A percentile compares a stretch with the other conserved stretches of the same genome.
phyloP scores from a whole-genome alignment of 306 rosid genomes.

The Cyamopsis tetragonoloba region DNA sequence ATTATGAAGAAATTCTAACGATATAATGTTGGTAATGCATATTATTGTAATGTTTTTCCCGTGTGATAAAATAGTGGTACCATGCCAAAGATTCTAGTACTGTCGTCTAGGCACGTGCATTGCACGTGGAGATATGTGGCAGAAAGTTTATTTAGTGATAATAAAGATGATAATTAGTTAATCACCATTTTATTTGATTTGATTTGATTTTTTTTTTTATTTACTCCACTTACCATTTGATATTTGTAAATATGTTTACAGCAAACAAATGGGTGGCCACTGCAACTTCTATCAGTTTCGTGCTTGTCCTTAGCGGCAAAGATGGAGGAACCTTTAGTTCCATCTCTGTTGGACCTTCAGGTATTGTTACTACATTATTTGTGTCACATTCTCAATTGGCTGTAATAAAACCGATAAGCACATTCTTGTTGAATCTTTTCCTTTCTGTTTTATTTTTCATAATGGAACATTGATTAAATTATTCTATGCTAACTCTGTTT shows the following conservation, averaged over 20 bases:
- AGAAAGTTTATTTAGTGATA: constrained; percentile 18
- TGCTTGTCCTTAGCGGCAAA: constrained; percentile 96
- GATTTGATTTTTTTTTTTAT: too few species aligned
- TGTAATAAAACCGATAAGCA: not conserved
- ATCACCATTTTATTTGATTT: too few species aligned
- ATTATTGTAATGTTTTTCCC: not conserved
- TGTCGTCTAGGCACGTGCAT: constrained; percentile 36
- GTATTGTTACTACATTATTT: constrained; percentile 29
- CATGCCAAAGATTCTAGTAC: constrained; percentile 1
- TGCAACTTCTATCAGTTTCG: constrained; percentile 88
- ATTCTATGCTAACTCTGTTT: not conserved
- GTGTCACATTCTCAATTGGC: not conserved
- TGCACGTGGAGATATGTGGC: constrained; percentile 26
- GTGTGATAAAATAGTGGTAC: not conserved
- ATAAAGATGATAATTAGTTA: constrained; percentile 8
- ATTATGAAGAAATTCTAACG: not conserved
- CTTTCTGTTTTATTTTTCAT: not conserved
- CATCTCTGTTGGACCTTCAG: constrained; percentile 90
- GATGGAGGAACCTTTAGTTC: constrained; percentile 97
- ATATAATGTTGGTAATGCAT: not conserved
- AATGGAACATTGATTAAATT: not conserved
- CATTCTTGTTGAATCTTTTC: not conserved
- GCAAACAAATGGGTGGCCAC: constrained; percentile 85
- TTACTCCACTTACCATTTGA: constrained; percentile 7
- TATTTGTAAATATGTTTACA: constrained; percentile 32